Percentiles rank a stretch among this genome's conserved stretches.
Evolutionary conservation across 331 rosid genomes (phyloP).

Genomic region (Saraca asoca): DNA sequence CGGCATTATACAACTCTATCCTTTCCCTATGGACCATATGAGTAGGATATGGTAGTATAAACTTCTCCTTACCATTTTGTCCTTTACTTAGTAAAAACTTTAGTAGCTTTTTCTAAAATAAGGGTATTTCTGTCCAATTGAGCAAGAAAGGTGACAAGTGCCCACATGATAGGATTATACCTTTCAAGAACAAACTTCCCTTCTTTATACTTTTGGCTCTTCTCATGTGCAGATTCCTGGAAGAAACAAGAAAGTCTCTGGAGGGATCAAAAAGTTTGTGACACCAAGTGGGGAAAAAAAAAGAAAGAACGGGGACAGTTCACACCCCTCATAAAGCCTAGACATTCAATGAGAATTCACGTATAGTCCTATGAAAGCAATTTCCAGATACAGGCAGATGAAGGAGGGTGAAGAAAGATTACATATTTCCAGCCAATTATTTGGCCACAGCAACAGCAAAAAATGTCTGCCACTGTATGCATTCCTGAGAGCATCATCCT

Average conservation of each 20-base stretch:
- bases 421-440: slow-evolving; percentile 95
- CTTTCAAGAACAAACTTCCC: slow-evolving; percentile 94
- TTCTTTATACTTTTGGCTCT: slow-evolving; percentile 82
- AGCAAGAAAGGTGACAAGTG: slow-evolving; percentile 21
- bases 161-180: slow-evolving; percentile 39
- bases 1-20: too few species aligned
- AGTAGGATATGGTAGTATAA: too few species aligned
- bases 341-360: slow-evolving; percentile 9
- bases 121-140: too few species aligned
- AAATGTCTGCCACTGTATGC: slow-evolving; percentile 77
- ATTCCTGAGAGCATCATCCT: slow-evolving; percentile 81
- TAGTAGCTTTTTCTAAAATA: too few species aligned
- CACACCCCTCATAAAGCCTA: neutral
- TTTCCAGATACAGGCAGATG: neutral
- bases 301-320: neutral
- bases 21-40: too few species aligned
- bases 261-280: slow-evolving; percentile 9
- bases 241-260: slow-evolving; percentile 7
- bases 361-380: neutral
- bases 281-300: slow-evolving; percentile 4
- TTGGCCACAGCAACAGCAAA: slow-evolving; percentile 91
- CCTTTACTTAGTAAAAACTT: too few species aligned
- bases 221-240: slow-evolving; percentile 83
- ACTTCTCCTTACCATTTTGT: too few species aligned
- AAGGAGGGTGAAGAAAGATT: slow-evolving; percentile 41